Percentiles rank a stretch among this genome's conserved stretches.
Conservation (phyloP, 345 rosid genomes). For the Salix brachista region DNA sequence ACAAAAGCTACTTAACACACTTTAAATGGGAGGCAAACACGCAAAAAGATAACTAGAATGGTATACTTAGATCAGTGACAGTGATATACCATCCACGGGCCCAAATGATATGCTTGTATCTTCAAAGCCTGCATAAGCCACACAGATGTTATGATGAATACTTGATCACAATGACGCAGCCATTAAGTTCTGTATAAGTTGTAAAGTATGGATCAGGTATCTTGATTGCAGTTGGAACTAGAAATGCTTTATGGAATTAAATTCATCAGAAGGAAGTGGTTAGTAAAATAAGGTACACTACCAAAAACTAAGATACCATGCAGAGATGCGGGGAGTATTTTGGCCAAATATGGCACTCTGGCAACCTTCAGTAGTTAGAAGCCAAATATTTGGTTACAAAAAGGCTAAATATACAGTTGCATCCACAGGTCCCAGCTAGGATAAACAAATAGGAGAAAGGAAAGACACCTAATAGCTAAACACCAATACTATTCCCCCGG, state of each 20-base stretch:
- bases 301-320: neutral
- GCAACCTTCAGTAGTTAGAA: neutral
- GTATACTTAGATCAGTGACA: constrained; percentile 9
- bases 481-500: neutral
- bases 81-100: constrained; percentile 75
- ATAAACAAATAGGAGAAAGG: neutral
- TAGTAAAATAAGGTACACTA: neutral
- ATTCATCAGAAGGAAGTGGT: neutral
- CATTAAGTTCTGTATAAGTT: neutral
- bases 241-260: neutral
- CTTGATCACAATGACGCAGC: neutral
- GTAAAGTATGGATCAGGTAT: neutral
- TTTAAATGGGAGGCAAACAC: constrained; percentile 16
- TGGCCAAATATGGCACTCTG: neutral
- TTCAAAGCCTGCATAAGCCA: constrained; percentile 71
- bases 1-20: neutral
- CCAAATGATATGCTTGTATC: constrained; percentile 83
- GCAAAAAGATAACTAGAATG: constrained; percentile 5
- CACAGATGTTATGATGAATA: constrained; percentile 8
- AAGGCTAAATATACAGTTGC: neutral
- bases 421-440: neutral
- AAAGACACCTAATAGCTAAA: neutral
- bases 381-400: neutral
- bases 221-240: constrained; percentile 1
- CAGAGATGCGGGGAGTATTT: neutral